Base-by-base conservation (phyloP, 1,139 yeast species). In the Taphrina sp. region DNA sequence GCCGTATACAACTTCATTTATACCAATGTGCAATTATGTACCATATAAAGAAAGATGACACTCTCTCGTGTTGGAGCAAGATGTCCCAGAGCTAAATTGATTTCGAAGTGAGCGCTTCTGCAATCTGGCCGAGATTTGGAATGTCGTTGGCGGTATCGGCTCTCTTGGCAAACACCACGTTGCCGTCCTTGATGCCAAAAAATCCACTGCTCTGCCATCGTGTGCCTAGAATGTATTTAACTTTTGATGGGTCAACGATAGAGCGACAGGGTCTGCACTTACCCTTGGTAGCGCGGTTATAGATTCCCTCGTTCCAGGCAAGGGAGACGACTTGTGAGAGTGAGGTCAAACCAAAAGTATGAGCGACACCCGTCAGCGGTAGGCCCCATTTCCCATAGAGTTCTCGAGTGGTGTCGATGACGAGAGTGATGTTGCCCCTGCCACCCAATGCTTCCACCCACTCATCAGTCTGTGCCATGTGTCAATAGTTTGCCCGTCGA, bases 301-400 rank as follows among this genome's bases (percentile, higher is more conserved):
- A 36, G 52, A 47, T 47, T 19, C 43, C 39, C 28, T 47, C 44
- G 14, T 47, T 36, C 41, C 42, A 34, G 14, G 52, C 52, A n/a
- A 36, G 37, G 10, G 44, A 10, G 36, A 36, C 41, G 29, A 47
- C 52, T 28, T 26, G 34, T 7, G 28, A 24, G 20, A 47, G 37
- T 4, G 52, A 37, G 22, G 19, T 37, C 36, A 28, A 47, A 29
- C 52, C 52, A 10, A 47, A 31, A 14, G 35, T 36, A 31, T 47
- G 52, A 7, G 42, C 8, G 16, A 37, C 28, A 8, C 44, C 41
- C 7, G 52, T 47, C 10, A 36, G 44, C 1, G 44, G 37, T 8
- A 47, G 52, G 7, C 52, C 52, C 52, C 52, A 47, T n/a, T n/a
- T 20, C 16, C 52, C 52, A 20, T 47, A 47, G 10, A 47, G 22